Percentiles rank a stretch among this genome's conserved stretches.
phyloP scores from a whole-genome alignment of 208 protist species.

The Acanthamoeba comandoni region DNA sequence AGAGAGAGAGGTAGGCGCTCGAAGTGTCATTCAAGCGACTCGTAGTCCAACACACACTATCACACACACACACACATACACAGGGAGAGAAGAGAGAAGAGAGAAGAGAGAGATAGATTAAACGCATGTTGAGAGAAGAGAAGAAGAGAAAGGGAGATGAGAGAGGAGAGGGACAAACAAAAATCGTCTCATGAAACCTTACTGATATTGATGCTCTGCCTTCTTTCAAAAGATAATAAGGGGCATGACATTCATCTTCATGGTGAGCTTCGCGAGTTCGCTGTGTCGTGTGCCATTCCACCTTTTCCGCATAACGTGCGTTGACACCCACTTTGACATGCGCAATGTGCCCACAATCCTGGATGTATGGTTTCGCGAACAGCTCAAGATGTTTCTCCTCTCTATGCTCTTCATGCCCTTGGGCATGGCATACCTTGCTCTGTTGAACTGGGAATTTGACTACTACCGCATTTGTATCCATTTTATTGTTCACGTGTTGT shows the following conservation, averaged over 20 bases:
- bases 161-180: no score
- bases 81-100: no score
- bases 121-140: no score
- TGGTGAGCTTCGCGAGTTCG: constrained; percentile 30
- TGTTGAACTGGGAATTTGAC: constrained; percentile 32
- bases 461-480: constrained; percentile 49
- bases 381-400: constrained; percentile 59
- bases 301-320: constrained; percentile 28
- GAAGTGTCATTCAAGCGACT: no score
- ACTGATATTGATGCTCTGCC: no score
- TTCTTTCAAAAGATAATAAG: constrained; percentile 14
- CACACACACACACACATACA: no score
- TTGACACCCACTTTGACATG: constrained; percentile 49
- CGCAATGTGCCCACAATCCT: constrained; percentile 15
- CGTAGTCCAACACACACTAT: no score
- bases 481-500: no score
- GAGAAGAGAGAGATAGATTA: no score
- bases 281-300: constrained; percentile 23
- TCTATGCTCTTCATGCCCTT: constrained; percentile 15
- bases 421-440: not conserved
- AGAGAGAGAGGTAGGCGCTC: no score
- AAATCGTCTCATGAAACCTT: no score
- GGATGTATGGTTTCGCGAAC: constrained; percentile 20
- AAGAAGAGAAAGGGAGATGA: no score
- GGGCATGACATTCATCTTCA: constrained; percentile 33